Evolutionary conservation across 371 early-diverging fungal genomes (phyloP), one percentile per base, ranked within the genome.

Genomic region (Mortierella polycephala): DNA sequence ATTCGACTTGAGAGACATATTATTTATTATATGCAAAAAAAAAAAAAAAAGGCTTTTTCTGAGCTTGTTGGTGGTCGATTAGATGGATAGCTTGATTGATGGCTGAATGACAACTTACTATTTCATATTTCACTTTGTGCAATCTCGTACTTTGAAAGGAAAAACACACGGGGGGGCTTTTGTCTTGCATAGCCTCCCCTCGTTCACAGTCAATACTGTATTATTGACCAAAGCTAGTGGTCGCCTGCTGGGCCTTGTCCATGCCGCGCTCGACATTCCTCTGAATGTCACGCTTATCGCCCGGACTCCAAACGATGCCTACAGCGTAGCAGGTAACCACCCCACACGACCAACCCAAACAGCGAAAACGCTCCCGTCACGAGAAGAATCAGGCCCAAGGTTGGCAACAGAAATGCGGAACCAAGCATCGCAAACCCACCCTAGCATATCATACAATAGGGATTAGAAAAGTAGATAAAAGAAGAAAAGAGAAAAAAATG

Each of bases 341-440:
- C 39, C 14, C 61, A 68, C 51, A 60, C 44, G 42, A 59, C 53
- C 41, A 55, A 16, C 10, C 61, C 66, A 10, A 62, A 55, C 53
- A 64, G 42, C 20, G 69, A 69, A 23, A 75, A 47, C 1, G 62
- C 70, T 41, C 67, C 46, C 9, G 75, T 37, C n/a, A 75, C 46
- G n/a, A 75, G 21, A 5, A 66, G 58, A 52, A 62, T 66, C 30
- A 75, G 55, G 0, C 70, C 79, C 50, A 77, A 23, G 0, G 69
- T 62, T 12, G 79, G 79, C 37, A 77, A 45, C 51, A 77, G 55
- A 49, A 77, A 62, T 10, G 67, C 51, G 18, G 79, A 77, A 10
- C 58, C 79, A 58, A 77, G 54, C 54, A 68, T 51, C 5, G 62
- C 61, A 52, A 67, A 72, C 1, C 72, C 79, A 20, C 71, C 71